These are phyloP conservation scores for Trichosanthes cucumerina DNA, from an alignment of 306 rosid genomes.

Conservation along the genomic window DNA sequence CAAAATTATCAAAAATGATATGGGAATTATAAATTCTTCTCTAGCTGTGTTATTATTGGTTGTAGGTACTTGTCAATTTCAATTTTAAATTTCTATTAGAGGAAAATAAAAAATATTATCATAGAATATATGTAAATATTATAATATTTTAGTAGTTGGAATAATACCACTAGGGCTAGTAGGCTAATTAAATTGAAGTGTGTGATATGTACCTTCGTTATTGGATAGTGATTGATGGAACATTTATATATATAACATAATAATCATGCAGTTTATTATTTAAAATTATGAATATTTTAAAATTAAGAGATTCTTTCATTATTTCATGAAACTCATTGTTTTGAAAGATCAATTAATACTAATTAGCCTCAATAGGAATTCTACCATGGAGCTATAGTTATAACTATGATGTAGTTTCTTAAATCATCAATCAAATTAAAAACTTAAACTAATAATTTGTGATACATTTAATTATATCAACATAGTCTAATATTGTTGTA, in stretches of 20 bases:
- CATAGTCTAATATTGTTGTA: no score
- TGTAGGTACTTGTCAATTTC: background rate
- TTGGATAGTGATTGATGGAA: background rate
- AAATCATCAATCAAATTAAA: no score
- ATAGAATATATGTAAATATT: background rate
- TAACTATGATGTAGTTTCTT: no score
- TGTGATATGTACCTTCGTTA: background rate
- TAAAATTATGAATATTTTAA: background rate
- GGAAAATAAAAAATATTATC: background rate
- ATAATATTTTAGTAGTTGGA: background rate
- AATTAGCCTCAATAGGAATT: background rate
- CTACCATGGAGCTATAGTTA: background rate
- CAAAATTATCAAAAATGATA: background rate
- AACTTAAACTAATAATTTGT: no score
- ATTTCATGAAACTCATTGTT: background rate
- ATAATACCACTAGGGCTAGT: constrained; percentile 11
- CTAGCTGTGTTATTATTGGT: background rate
- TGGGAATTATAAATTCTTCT: background rate
- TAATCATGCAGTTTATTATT: background rate
- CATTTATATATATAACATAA: background rate
- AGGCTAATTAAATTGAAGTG: constrained; percentile 8
- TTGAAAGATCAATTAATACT: background rate
- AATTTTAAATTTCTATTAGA: background rate
- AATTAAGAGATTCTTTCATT: constrained; percentile 1
- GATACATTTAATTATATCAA: no score